Percentiles rank a stretch among this genome's conserved stretches.
Conservation (phyloP, 2,329 filamentous ascomycete genomes). For the Claviceps paspali region DNA sequence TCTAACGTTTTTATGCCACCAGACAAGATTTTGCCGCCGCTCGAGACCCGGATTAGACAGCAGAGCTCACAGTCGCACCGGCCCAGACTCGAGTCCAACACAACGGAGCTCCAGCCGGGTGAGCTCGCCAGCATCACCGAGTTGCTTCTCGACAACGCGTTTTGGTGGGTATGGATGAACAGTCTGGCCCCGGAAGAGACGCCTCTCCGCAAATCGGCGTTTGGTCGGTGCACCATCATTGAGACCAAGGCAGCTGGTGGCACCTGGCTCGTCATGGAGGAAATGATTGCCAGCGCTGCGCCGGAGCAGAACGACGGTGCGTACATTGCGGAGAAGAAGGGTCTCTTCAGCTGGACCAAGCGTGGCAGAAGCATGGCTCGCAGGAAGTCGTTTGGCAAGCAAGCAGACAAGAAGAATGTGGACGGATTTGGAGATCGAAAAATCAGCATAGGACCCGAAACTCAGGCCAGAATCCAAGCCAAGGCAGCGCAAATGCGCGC, state of each 20-base stretch:
- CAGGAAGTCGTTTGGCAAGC: slow-evolving; percentile 55
- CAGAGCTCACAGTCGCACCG: slow-evolving; percentile 77
- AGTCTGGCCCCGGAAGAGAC: slow-evolving; percentile 89
- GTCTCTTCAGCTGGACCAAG: slow-evolving; percentile 75
- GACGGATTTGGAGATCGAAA: slow-evolving; percentile 45
- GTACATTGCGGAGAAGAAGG: slow-evolving; percentile 91
- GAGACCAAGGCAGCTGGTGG: slow-evolving; percentile 73
- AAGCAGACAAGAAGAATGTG: slow-evolving; percentile 30
- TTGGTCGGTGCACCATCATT: slow-evolving; percentile 82
- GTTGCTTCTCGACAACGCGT: slow-evolving; percentile 82
- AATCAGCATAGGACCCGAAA: slow-evolving; percentile 73
- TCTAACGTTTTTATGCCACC: slow-evolving; percentile 69
- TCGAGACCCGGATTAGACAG: slow-evolving; percentile 56
- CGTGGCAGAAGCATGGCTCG: slow-evolving; percentile 48
- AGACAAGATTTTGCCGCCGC: slow-evolving; percentile 78
- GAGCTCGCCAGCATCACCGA: slow-evolving; percentile 84
- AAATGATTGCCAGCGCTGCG: slow-evolving; percentile 86
- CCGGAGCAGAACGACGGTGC: slow-evolving; percentile 71
- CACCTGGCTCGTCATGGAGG: slow-evolving; percentile 88
- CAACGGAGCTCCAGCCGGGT: slow-evolving; percentile 59
- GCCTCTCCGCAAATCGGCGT: slow-evolving; percentile 70
- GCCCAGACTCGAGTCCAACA: slow-evolving; percentile 53
- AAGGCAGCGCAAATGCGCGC: slow-evolving; percentile 74
- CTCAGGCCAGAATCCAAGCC: slow-evolving; percentile 83
- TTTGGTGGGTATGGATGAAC: slow-evolving; percentile 99